Conservation (phyloP, 106 monocot species). For the Iris macrosiphon region DNA sequence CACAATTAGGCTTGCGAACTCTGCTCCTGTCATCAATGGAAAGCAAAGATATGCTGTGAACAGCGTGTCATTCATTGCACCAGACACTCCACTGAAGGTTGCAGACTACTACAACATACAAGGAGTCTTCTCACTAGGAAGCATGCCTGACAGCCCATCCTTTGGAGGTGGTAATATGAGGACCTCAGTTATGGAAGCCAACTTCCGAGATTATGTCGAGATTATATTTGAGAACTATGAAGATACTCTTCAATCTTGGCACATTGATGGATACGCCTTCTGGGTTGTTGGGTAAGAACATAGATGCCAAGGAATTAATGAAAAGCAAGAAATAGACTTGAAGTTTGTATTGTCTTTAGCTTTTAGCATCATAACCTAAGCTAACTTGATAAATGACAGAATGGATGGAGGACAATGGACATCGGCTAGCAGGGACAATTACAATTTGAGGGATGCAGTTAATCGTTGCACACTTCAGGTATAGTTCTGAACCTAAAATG, state of each 20-base stretch:
- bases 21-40: conserved; percentile 47
- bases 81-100: conserved; percentile 60
- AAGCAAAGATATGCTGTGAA: conserved; percentile 68
- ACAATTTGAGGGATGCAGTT: conserved; percentile 40
- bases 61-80: conserved; percentile 47
- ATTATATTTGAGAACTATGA: conserved; percentile 64
- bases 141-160: conserved; percentile 49
- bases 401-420: conserved; percentile 50
- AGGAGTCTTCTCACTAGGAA: conserved; percentile 46
- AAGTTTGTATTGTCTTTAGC: too few relatives aligned
- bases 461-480: conserved; percentile 38
- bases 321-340: neutral
- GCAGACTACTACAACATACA: conserved; percentile 56
- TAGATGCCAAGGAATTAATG: neutral
- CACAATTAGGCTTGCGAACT: conserved; percentile 70
- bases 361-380: too few relatives aligned
- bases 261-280: conserved; percentile 59
- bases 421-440: conserved; percentile 26
- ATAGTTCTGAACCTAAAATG: neutral
- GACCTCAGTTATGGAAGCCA: conserved; percentile 59
- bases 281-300: conserved; percentile 53
- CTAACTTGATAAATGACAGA: conserved; percentile 5
- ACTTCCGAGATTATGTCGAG: conserved; percentile 57
- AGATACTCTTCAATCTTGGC: conserved; percentile 54
- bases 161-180: conserved; percentile 42